phyloP scores from a whole-genome alignment of 2,329 filamentous ascomycete species.

The Nakataea oryzae region DNA sequence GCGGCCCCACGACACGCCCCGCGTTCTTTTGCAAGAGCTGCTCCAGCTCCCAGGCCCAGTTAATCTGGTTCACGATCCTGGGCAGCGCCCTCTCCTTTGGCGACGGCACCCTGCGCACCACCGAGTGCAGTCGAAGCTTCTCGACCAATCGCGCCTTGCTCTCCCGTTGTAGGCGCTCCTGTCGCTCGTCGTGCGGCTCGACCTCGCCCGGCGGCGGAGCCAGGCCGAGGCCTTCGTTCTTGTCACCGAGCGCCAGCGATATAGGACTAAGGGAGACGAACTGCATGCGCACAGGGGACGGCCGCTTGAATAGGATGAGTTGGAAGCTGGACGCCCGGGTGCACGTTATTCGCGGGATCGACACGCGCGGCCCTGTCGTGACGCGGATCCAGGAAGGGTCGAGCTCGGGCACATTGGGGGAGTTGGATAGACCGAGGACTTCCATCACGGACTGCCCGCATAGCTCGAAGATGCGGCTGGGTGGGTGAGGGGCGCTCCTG shows the following conservation, averaged over 20 bases:
- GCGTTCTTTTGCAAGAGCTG: conserved; percentile 81
- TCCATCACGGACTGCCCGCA: conserved; percentile 78
- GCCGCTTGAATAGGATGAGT: conserved; percentile 80
- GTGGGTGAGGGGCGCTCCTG: conserved; percentile 69
- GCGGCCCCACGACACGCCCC: conserved; percentile 54
- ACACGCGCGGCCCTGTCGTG: conserved; percentile 37
- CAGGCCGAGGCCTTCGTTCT: conserved; percentile 25
- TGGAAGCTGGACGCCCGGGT: conserved; percentile 66
- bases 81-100: conserved; percentile 73
- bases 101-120: conserved; percentile 65
- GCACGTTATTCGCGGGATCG: conserved; percentile 64
- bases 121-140: conserved; percentile 81
- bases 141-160: conserved; percentile 61
- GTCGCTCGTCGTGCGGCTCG: conserved; percentile 63
- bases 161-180: conserved; percentile 46
- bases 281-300: conserved; percentile 81
- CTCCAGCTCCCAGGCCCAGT: conserved; percentile 88
- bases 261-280: conserved; percentile 91
- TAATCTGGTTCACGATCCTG: conserved; percentile 83
- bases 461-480: conserved; percentile 70
- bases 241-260: conserved; percentile 72
- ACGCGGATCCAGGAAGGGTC: conserved; percentile 63
- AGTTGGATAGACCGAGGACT: conserved; percentile 77
- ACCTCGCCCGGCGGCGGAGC: conserved; percentile 31
- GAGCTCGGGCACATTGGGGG: conserved; percentile 37